phyloP scores from a whole-genome alignment of 2,329 filamentous ascomycete genomes.

The Colletotrichum liaoningense region DNA sequence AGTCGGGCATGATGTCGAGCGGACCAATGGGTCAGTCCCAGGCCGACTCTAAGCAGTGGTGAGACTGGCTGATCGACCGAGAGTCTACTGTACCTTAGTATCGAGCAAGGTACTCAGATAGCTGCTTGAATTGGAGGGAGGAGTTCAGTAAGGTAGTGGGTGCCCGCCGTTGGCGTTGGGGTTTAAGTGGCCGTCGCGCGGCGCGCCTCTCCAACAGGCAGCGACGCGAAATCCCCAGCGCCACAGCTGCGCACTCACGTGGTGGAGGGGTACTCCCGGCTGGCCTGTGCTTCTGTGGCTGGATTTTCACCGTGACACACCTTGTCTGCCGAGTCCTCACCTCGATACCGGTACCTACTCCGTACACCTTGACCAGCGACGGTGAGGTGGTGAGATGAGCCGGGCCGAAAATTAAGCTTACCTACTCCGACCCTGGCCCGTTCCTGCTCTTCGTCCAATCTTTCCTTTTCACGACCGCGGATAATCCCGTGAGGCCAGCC shows the following conservation, averaged over 20 bases:
- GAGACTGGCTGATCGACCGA: background rate
- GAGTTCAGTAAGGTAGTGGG: background rate
- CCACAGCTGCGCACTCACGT: slow-evolving; percentile 15
- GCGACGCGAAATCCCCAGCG: slow-evolving; percentile 16
- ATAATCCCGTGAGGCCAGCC: background rate
- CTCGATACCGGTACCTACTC: background rate
- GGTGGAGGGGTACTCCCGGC: background rate
- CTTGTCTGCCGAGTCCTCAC: background rate
- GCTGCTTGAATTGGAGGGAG: background rate
- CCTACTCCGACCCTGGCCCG: background rate
- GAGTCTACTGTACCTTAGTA: background rate
- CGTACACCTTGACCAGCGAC: too few relatives aligned
- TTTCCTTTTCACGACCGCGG: background rate
- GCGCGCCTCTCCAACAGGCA: slow-evolving; percentile 15
- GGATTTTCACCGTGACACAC: background rate
- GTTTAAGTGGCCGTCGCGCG: slow-evolving; percentile 21
- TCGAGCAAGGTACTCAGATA: background rate
- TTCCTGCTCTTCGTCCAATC: background rate
- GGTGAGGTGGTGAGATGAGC: background rate
- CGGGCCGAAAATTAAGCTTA: background rate
- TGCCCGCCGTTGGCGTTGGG: background rate
- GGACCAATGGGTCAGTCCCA: background rate
- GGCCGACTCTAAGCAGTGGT: background rate
- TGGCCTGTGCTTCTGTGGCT: background rate
- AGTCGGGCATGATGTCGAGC: slow-evolving; percentile 20